Base-by-base conservation (phyloP, 2,329 filamentous ascomycete genomes). In the Penicillium hesseltinei region DNA sequence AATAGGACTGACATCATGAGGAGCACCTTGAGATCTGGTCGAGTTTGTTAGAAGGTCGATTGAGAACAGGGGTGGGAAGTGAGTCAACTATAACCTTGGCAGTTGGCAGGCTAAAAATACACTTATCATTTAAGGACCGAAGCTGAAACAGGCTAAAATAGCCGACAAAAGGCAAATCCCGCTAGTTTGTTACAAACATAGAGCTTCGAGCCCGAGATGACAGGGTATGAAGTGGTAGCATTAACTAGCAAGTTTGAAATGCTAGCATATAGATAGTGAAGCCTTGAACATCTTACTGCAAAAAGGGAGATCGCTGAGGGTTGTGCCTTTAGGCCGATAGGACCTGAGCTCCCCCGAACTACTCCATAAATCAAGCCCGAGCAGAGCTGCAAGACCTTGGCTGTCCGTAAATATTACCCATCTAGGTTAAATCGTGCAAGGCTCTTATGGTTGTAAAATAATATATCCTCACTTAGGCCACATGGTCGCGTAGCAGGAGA, bases 1-100 rank as follows among this genome's bases (percentile, higher is more conserved):
- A 62, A 35, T 9, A 46, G 13, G 10, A 53, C 9, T 33, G 50
- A 11, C 21, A 38, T 15, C 46, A 59, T 53, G 40, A 19, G 11
- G 31, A 53, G 4, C 4, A 33, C 4, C 10, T 35, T 7, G n/a
- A 31, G 15, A 39, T 15, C 8, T 31, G 23, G 15, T 29, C 8
- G 19, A 13, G 5, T 23, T 31, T 21, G n/a, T 21, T 38, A 3
- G 3, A 43, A 25, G 21, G 19, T 40, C 11, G 8, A 8, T 15
- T 19, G n/a, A 44, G 25, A 4, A n/a, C 27, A 33, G 38, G 19
- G 23, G 35, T 21, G 8, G 27, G 29, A 15, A 33, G 39, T 45
- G 49, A 44, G 15, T 51, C 25, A 25, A 48, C 27, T 36, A 44
- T 11, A 27, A 35, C 10, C 31, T 47, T 4, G 19, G 45, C 21